Base-by-base conservation (phyloP, 345 rosid species). In the Arabis alpina region DNA sequence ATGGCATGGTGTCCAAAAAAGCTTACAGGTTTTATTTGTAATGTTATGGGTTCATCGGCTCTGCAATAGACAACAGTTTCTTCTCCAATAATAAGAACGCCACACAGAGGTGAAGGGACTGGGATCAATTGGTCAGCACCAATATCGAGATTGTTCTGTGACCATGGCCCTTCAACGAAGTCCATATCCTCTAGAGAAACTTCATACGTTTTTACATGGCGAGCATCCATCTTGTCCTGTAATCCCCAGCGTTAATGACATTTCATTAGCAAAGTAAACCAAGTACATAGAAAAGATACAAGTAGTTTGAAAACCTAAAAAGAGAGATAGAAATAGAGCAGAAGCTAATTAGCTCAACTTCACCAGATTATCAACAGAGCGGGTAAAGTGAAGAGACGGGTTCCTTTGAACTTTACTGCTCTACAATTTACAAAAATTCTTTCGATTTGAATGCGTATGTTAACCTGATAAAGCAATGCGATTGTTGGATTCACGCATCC, bases 141-240 rank as follows among this genome's bases (percentile, higher is more conserved):
- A 81, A 86, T 84, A 51, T 88, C 94, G 55, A 93, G 90, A 84
- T 93, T 93, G 83, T 87, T 93, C 76, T 88, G 97, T 43, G 90
- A 76, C 98, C 96, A 93, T 37, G 92, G 96, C n/a, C 96, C 98
- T 87, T 91, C 94, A 15, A 85, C 80, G 80, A 91, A 84, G 73
- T 85, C n/a, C n/a, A n/a, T 91, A 73, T 85, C 98, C 76, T 88
- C 84, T 53, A 86, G 13, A 61, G 85, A 86, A 79, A 91, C 88
- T 82, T 91, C 97, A 7, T 91, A 91, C 10, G 97, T 91, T 79
- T 90, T 93, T 66, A 89, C 86, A 80, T 93, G 97, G 9, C 94
- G 91, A 49, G 94, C 98, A 82, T 89, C 97, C 86, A 89, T 91
- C 55, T 86, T 91, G 73, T 91, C 98, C 98, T 90, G 82, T 40